Conservation (phyloP, 306 rosid genomes). For the Ormosia emarginata region DNA sequence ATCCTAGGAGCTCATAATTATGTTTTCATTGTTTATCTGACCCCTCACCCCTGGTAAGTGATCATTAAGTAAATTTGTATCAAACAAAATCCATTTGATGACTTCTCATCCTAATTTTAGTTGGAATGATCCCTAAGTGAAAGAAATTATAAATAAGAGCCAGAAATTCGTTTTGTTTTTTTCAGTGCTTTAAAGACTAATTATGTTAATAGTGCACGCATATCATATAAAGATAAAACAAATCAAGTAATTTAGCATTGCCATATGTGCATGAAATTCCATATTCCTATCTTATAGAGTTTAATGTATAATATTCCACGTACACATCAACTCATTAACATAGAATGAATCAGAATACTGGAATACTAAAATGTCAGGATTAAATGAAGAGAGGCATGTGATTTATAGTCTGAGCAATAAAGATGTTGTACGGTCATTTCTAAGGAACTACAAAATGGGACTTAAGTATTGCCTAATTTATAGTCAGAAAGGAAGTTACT, state of each 20-base stretch:
- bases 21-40: background rate
- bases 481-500: slow-evolving; percentile 48
- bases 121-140: background rate
- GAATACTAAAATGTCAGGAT: no score
- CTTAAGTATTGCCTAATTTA: background rate
- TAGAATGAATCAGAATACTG: no score
- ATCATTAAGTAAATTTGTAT: background rate
- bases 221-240: background rate
- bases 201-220: background rate
- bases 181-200: background rate
- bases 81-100: background rate
- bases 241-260: background rate
- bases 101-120: background rate
- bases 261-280: background rate
- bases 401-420: background rate
- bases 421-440: background rate
- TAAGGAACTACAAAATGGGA: background rate
- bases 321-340: background rate
- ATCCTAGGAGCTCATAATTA: background rate
- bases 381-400: background rate
- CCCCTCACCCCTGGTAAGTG: background rate
- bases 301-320: background rate
- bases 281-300: background rate
- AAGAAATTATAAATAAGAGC: background rate
- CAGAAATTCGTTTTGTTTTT: background rate